Conservation (phyloP, 2,329 filamentous ascomycete genomes). For the Fusarium caatingaense region DNA sequence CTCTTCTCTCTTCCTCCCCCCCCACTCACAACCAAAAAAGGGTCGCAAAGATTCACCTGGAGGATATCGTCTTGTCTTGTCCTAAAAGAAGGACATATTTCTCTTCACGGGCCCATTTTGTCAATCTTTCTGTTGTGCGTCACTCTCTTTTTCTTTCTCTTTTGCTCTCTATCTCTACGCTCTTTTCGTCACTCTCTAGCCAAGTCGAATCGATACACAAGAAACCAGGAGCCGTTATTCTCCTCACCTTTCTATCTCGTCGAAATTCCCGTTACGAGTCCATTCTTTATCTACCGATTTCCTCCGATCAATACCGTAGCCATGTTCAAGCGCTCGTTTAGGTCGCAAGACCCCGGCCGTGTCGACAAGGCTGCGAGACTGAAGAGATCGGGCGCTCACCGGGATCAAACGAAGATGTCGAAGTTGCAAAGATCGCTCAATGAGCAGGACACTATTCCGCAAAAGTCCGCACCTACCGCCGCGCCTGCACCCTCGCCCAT, state of each 20-base stretch:
- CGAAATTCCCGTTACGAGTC: conserved; percentile 43
- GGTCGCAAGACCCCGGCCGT: conserved; percentile 76
- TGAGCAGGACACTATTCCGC: conserved; percentile 57
- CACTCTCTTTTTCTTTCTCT: conserved; percentile 49
- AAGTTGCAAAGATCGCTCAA: conserved; percentile 89
- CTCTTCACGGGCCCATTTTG: conserved; percentile 67
- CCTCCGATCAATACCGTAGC: conserved; percentile 50
- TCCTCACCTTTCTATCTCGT: conserved; percentile 17
- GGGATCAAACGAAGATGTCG: conserved; percentile 82
- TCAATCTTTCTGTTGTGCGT: conserved; percentile 56
- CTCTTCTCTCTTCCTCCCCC: conserved; percentile 58
- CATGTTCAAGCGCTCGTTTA: conserved; percentile 96
- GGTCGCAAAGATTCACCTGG: conserved; percentile 67
- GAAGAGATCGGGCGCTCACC: conserved; percentile 68
- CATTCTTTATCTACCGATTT: conserved; percentile 43
- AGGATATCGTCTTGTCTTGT: conserved; percentile 64
- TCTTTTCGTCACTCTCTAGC: conserved; percentile 67
- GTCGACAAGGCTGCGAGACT: conserved; percentile 89
- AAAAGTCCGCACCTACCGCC: conserved; percentile 31
- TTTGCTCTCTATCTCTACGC: conserved; percentile 52
- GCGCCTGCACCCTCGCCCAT: conserved; percentile 71
- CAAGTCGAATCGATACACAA: conserved; percentile 45
- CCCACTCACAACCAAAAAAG: conserved; percentile 66
- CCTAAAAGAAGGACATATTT: conserved; percentile 51
- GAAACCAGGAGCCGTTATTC: conserved; percentile 34